A percentile compares a stretch with the other conserved stretches of the same genome.
Evolutionary conservation across 345 rosid genomes (phyloP).

Genomic region (Melaleuca alternifolia): DNA sequence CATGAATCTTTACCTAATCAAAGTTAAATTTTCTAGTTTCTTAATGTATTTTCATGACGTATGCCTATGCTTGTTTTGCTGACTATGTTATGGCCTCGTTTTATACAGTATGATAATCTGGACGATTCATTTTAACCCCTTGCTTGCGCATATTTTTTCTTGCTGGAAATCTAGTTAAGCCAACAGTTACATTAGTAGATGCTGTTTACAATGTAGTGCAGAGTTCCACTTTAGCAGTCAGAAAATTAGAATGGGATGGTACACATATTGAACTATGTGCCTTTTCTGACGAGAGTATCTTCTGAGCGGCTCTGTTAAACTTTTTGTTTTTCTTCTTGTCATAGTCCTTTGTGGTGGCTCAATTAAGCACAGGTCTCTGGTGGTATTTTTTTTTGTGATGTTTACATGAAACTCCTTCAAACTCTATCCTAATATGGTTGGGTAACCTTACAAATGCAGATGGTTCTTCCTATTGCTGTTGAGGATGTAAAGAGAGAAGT

Average conservation of each 20-base stretch:
- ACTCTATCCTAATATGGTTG: background rate
- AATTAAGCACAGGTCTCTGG: background rate
- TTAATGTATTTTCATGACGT: background rate
- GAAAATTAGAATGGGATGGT: background rate
- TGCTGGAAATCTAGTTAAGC: background rate
- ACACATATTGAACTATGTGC: background rate
- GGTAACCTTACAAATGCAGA: constrained; percentile 14
- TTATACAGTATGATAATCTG: background rate
- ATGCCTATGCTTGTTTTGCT: background rate
- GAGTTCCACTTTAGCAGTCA: background rate
- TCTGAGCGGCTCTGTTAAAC: background rate
- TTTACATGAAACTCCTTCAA: background rate
- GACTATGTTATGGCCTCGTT: background rate
- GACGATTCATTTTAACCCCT: background rate
- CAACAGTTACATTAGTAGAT: background rate
- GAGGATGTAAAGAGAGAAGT: constrained; percentile 67
- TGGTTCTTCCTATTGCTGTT: constrained; percentile 61
- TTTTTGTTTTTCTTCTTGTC: background rate
- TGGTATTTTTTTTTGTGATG: background rate
- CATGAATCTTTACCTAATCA: background rate
- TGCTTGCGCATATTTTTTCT: background rate
- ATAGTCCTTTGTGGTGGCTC: background rate
- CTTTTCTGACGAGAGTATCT: background rate
- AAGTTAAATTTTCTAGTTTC: background rate
- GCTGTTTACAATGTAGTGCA: background rate